Evolutionary conservation across 805 yeast species (phyloP), one percentile per base, ranked within the genome.

Genomic region (Yarrowia sp.): DNA sequence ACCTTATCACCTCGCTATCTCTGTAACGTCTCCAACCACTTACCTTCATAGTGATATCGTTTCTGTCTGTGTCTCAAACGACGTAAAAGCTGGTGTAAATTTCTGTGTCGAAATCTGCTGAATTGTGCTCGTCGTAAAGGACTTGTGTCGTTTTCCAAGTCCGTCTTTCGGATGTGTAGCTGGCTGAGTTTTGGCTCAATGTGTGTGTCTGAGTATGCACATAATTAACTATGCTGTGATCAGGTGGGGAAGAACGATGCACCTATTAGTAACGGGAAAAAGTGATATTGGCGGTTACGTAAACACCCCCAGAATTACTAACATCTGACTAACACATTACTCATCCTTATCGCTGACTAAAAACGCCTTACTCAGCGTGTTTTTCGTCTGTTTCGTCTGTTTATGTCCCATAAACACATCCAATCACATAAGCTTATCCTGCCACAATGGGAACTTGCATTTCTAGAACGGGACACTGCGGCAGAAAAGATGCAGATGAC

Each of bases 371-470:
- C n/a, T n/a, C n/a, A n/a, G n/a, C 30, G 8, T 26, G 8, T 5
- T 26, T 8, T 26, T 8, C 30, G 8, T 26, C 30, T 5, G 4
- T 26, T 26, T 26, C 8, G 30, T 26, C 8, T 26, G 30, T n/a
- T n/a, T n/a, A n/a, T n/a, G n/a, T n/a, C n/a, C 38, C 54, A 48
- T 30, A 32, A 44, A 30, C 26, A n/a, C 46, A 21, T n/a, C 63
- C 64, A 59, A 59, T 44, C 64, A 59, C 28, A 59, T 22, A 59
- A 22, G 38, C 52, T 43, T 28, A 44, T 24, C 8, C 41, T 43
- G 44, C 61, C 66, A 40, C 66, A 58, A 66, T 36, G 58, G 58
- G 58, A 65, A 44, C 49, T 49, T 19, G 35, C 32, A 38, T 16
- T 32, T 51, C 35, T 51, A 66, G 35, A 40, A 51, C 21, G 65